Base-by-base conservation (phyloP, 2,329 filamentous ascomycete species). In the Pseudovirgaria hyperparasitica region DNA sequence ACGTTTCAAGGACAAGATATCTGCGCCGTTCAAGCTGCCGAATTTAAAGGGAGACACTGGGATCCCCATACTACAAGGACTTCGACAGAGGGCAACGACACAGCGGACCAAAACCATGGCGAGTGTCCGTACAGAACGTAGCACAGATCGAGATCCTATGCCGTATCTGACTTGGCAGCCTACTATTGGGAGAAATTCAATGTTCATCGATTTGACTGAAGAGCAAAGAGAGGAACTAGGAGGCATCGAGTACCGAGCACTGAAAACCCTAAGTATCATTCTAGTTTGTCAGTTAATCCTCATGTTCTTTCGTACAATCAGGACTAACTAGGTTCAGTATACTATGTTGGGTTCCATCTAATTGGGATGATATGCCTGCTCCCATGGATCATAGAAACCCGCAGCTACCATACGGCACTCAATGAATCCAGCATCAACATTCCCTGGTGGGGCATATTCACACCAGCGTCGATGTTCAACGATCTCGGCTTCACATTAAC, bases 151-250 rank as follows among this genome's bases (percentile, higher is more conserved):
- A 5, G 61, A 72, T 15, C 64, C 65, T 1, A 80, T 82, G 60
- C 90, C 90, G 0, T 98, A 98, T 51, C 68, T 98, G 27, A 94
- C 84, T 52, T 96, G 84, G 70, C 77, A 86, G 33, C 84, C 90
- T 2, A 98, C 90, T 0, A 70, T 94, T 28, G 87, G 80, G 14
- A 75, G 90, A 36, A 98, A 98, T 51, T 96, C 87, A 8, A 78
- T 82, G 19, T 98, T 96, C 45, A 68, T 90, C 9, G 82, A 86
- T 39, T 55, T 98, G 37, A 82, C 79, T 0, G 79, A 92, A 39
- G 84, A 90, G 37, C 85, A 98, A 54, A 72, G 90, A 38, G 86
- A 98, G 48, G 90, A 98, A 53, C 60, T 98, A 3, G 90, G 90
- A 8, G 90, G 90, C 12, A 93, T 98, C 36, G 90, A 98, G 52